Evolutionary conservation across 2,329 filamentous ascomycete genomes (phyloP).

Genomic region (Bimuria novae-zelandiae): DNA sequence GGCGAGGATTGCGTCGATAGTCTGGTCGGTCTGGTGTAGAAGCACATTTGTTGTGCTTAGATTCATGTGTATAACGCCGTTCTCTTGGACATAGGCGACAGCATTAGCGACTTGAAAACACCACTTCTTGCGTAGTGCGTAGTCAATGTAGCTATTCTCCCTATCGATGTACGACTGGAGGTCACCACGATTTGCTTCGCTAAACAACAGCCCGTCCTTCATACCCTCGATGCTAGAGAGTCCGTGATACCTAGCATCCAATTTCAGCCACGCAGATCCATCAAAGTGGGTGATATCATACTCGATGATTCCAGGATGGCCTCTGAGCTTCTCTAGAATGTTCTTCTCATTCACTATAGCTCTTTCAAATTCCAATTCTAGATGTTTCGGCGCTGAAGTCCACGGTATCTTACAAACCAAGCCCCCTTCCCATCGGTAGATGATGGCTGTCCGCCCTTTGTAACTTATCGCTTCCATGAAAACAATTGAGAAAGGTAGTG

Average conservation of each 20-base stretch:
- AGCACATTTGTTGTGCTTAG: conserved; percentile 17
- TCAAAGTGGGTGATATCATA: no score
- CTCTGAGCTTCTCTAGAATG: no score
- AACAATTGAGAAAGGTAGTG: no score
- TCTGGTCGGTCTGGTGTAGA: conserved; percentile 11
- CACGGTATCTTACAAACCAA: no score
- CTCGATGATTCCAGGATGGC: no score
- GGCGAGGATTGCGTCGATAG: conserved; percentile 16
- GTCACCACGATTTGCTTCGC: conserved; percentile 15
- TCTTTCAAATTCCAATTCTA: no score
- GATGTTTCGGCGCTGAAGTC: no score
- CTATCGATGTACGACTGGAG: conserved; percentile 16
- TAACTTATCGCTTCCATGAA: no score
- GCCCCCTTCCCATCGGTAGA: no score
- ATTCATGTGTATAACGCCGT: conserved; percentile 19
- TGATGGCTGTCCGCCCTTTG: no score
- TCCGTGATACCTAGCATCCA: conserved; percentile 8
- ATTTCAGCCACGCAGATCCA: background rate
- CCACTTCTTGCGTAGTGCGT: conserved; percentile 11
- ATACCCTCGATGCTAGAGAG: conserved; percentile 14
- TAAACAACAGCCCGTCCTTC: conserved; percentile 16
- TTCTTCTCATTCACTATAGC: no score
- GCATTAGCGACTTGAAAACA: conserved; percentile 17
- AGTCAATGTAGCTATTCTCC: conserved; percentile 11
- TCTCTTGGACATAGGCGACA: conserved; percentile 12